Evolutionary conservation across 2,329 filamentous ascomycete genomes (phyloP).

Genomic region (Didymella pomorum): DNA sequence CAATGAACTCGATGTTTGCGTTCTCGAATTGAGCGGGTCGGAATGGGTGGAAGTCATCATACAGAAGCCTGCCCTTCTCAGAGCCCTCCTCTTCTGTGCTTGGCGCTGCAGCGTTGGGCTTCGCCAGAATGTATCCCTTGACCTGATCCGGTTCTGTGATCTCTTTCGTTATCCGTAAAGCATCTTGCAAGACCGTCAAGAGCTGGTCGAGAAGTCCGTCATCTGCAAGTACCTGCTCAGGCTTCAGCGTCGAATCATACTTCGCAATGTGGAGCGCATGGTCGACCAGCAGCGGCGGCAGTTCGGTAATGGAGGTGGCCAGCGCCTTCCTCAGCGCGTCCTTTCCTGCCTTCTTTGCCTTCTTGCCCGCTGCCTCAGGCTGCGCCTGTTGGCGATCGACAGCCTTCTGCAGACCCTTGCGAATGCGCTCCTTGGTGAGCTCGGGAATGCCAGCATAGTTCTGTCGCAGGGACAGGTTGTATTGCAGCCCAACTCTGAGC

Average conservation of each 20-base stretch:
- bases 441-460: slow-evolving; percentile 80
- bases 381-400: slow-evolving; percentile 65
- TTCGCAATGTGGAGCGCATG: slow-evolving; percentile 76
- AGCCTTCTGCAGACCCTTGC: slow-evolving; percentile 71
- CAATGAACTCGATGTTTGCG: slow-evolving; percentile 70
- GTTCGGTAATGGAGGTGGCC: slow-evolving; percentile 84
- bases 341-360: slow-evolving; percentile 75
- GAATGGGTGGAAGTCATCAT: slow-evolving; percentile 97
- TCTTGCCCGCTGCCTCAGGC: slow-evolving; percentile 63
- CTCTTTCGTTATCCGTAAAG: slow-evolving; percentile 71
- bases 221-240: slow-evolving; percentile 73
- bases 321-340: slow-evolving; percentile 82
- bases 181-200: slow-evolving; percentile 72
- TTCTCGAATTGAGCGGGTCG: slow-evolving; percentile 81
- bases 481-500: slow-evolving; percentile 77
- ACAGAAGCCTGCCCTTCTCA: slow-evolving; percentile 66
- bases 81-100: slow-evolving; percentile 53
- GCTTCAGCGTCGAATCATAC: slow-evolving; percentile 73
- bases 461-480: slow-evolving; percentile 82
- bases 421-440: slow-evolving; percentile 77
- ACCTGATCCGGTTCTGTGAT: slow-evolving; percentile 72
- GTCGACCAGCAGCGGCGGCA: slow-evolving; percentile 86
- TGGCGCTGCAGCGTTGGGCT: slow-evolving; percentile 51
- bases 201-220: slow-evolving; percentile 71
- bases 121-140: slow-evolving; percentile 90